These are phyloP conservation scores for Taphrina sp. DNA, from an alignment of 1,139 yeast genomes.

Conservation along the genomic window DNA sequence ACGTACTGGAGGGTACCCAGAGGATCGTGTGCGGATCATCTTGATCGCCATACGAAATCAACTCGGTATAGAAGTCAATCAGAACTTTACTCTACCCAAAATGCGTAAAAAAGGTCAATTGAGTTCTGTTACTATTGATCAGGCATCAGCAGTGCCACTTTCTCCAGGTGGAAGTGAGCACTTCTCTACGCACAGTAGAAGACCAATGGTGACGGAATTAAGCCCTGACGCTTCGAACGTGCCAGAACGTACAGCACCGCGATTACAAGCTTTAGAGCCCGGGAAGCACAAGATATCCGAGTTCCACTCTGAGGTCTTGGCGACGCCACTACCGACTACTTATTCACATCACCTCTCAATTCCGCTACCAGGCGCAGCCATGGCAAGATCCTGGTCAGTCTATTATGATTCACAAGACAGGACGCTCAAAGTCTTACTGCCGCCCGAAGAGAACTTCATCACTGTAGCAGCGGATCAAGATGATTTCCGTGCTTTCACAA, in stretches of 20 bases:
- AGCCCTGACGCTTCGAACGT: background rate
- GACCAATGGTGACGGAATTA: background rate
- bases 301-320: background rate
- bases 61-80: background rate
- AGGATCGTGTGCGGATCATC: background rate
- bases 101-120: conserved; percentile 11
- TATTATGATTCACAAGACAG: background rate
- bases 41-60: background rate
- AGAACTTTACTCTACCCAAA: conserved; percentile 6
- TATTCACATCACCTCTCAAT: conserved; percentile 13
- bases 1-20: background rate
- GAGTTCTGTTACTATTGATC: background rate
- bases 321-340: conserved; percentile 11
- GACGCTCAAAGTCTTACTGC: conserved; percentile 4
- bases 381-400: conserved; percentile 19
- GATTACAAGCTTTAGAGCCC: background rate
- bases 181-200: no score
- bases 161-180: no score
- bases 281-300: background rate
- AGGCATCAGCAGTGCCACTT: no score
- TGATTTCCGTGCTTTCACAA: conserved; percentile 14
- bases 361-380: background rate
- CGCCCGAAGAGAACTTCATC: conserved; percentile 7
- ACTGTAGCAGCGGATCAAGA: background rate
- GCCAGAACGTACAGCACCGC: background rate